Evolutionary conservation across 1,284 basidiomycete species (phyloP).

Genomic region (Apiotrichum porosum): DNA sequence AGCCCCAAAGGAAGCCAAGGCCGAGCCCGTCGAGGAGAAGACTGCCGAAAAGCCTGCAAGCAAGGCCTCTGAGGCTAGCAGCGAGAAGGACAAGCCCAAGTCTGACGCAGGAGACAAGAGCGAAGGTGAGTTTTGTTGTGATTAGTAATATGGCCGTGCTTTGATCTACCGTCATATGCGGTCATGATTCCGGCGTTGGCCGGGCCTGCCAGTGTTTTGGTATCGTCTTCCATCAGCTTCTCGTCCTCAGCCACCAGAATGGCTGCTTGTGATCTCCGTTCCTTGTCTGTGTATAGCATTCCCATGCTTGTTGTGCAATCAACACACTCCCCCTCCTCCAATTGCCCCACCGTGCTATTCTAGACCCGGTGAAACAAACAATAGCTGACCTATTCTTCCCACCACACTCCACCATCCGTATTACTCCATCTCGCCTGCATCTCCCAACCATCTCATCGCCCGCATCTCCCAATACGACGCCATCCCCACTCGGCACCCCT

Average conservation of each 20-base stretch:
- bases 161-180: no score
- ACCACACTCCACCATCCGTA: no score
- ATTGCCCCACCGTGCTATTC: no score
- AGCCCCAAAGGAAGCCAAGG: constrained; percentile 1
- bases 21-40: constrained; percentile 6
- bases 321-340: not conserved
- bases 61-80: constrained; percentile 2
- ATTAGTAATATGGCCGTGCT: no score
- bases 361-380: no score
- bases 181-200: no score
- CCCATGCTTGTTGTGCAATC: no score
- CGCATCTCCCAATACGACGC: no score
- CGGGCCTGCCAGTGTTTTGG: no score
- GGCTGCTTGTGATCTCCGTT: not conserved
- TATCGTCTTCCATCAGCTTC: not conserved
- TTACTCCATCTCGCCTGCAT: no score
- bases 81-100: not conserved
- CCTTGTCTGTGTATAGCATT: not conserved
- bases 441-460: no score
- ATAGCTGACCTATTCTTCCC: not conserved
- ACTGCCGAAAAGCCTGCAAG: not conserved
- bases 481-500: no score
- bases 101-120: constrained; percentile 1
- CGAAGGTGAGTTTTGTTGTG: constrained; percentile 8
- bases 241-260: not conserved